phyloP scores from a whole-genome alignment of 345 rosid genomes.

The Sisymbrium altissimum region DNA sequence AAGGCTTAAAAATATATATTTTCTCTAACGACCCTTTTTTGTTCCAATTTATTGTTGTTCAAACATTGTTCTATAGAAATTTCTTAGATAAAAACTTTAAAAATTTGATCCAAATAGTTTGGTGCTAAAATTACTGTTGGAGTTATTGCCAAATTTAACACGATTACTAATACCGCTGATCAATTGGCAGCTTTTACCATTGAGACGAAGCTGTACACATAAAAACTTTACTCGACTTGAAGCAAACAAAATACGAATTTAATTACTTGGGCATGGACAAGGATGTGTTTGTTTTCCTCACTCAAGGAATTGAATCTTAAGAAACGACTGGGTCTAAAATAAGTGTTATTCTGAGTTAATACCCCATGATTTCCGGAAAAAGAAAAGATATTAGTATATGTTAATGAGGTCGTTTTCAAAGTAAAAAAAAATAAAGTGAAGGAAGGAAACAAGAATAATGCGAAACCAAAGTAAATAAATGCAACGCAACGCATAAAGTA shows the following conservation, averaged over 20 bases:
- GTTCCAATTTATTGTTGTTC: background rate
- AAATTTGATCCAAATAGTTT: background rate
- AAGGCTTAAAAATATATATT: too few species aligned
- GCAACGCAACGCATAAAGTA: conserved; percentile 24
- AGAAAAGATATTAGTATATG: background rate
- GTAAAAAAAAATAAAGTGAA: conserved; percentile 23
- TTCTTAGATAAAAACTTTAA: background rate
- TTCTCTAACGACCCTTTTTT: background rate
- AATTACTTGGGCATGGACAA: background rate
- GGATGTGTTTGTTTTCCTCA: background rate
- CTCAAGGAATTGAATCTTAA: background rate
- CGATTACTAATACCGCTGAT: background rate
- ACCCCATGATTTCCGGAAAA: conserved; percentile 32
- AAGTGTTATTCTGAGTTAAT: conserved; percentile 2
- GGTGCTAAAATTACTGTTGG: background rate
- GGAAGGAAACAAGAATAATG: conserved; percentile 31
- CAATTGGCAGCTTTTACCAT: conserved; percentile 23
- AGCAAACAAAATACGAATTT: background rate
- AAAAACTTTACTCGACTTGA: background rate
- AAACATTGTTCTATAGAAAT: background rate
- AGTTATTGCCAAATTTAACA: conserved; percentile 5
- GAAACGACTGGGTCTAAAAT: background rate
- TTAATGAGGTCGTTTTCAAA: conserved; percentile 28
- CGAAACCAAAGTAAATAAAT: conserved; percentile 24
- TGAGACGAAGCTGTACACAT: background rate